Percentiles rank a stretch among this genome's conserved stretches.
phyloP scores from a whole-genome alignment of 805 yeast species.

The Nakazawaea wyomingensis region DNA sequence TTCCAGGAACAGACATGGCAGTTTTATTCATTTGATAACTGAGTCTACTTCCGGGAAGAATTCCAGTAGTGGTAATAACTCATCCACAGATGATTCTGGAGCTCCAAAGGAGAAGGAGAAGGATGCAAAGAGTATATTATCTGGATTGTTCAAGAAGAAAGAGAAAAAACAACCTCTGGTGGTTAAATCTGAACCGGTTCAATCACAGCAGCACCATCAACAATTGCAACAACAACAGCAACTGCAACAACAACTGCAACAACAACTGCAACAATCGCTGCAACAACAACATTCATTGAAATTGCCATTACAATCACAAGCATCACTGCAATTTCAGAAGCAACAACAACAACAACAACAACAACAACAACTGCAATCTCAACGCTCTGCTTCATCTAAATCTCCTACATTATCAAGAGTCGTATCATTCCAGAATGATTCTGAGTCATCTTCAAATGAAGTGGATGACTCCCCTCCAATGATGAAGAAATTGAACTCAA shows the following conservation, averaged over 20 bases:
- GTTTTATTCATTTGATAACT: conserved; percentile 10
- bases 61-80: neutral
- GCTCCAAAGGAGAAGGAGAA: conserved; percentile 10
- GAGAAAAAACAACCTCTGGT: conserved; percentile 21
- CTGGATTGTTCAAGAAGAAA: conserved; percentile 22
- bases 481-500: neutral
- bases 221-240: neutral
- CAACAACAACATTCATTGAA: no score
- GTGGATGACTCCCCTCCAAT: neutral
- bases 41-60: conserved; percentile 10
- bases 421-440: neutral
- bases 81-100: neutral
- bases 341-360: conserved; percentile 4
- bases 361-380: neutral
- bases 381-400: neutral
- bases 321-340: neutral
- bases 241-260: neutral
- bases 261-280: neutral
- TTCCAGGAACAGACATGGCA: conserved; percentile 25
- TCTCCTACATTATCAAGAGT: neutral
- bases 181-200: no score
- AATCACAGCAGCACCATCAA: neutral
- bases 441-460: neutral
- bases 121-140: conserved; percentile 15
- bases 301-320: neutral